Conservation (phyloP, 2,329 filamentous ascomycete genomes). For the Cladosporium sp. region DNA sequence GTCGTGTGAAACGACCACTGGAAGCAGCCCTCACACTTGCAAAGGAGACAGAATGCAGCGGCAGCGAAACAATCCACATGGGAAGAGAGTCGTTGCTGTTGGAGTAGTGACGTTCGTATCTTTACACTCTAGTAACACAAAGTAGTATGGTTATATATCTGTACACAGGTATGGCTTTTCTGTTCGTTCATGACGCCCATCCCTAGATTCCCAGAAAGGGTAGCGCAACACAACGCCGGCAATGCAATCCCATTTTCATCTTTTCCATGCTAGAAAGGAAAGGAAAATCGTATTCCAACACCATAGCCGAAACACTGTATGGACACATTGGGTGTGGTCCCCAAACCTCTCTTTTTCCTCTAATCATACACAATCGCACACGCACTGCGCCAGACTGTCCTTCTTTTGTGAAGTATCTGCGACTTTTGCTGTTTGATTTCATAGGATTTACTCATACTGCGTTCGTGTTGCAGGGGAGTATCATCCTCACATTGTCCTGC, state of each 20-base stretch:
- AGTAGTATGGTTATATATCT: conserved; percentile 6
- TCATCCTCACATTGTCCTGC: too few relatives aligned
- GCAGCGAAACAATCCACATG: too few relatives aligned
- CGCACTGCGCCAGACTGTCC: not conserved
- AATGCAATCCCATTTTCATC: conserved; percentile 1
- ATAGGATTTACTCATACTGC: not conserved
- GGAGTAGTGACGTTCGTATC: conserved; percentile 12
- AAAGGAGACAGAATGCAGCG: too few relatives aligned
- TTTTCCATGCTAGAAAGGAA: not conserved
- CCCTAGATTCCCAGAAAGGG: not conserved
- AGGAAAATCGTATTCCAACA: not conserved
- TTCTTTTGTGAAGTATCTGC: too few relatives aligned
- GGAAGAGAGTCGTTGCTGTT: too few relatives aligned
- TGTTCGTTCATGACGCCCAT: not conserved
- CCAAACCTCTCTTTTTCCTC: not conserved
- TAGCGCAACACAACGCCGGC: conserved; percentile 8
- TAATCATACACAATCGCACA: conserved; percentile 6
- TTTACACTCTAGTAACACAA: conserved; percentile 10
- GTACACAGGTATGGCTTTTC: conserved; percentile 5
- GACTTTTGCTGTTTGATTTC: too few relatives aligned
- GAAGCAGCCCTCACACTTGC: too few relatives aligned
- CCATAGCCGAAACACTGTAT: conserved; percentile 2
- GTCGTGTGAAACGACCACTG: too few relatives aligned
- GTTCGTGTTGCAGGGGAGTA: not conserved
- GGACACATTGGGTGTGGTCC: not conserved